Base-by-base conservation (phyloP, 192 early-diverging fungal genomes). In the Entomortierella parvispora region DNA sequence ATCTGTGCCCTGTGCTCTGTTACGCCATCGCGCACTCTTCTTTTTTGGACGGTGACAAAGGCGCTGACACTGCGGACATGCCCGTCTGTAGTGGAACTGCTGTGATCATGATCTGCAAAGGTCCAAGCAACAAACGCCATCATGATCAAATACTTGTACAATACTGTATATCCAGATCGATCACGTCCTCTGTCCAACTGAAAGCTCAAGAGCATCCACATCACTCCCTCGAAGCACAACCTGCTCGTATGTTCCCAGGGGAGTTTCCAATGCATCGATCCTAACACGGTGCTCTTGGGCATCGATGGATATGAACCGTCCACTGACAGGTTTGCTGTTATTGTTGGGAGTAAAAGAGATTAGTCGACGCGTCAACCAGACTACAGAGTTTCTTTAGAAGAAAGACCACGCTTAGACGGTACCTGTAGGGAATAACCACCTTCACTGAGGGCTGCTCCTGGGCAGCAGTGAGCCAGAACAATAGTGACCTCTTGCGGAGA, bases 141-240 rank as follows among this genome's bases (percentile, higher is more conserved):
- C n/a, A n/a, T n/a, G n/a, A n/a, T n/a, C n/a, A n/a, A n/a, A n/a
- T n/a, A n/a, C n/a, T n/a, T n/a, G n/a, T n/a, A n/a, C n/a, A n/a
- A n/a, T n/a, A n/a, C n/a, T n/a, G n/a, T n/a, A n/a, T n/a, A n/a
- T n/a, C n/a, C n/a, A n/a, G n/a, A n/a, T n/a, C n/a, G n/a, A n/a
- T n/a, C n/a, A n/a, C n/a, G n/a, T n/a, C n/a, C 37, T 40, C 37
- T 9, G 37, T 50, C 46, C 57, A 28, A 69, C 56, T 17, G 65
- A 26, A 15, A 78, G 40, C 44, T 74, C 79, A 31, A 86, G 51
- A 4, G 61, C 59, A 58, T 85, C 68, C 2, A 86, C 57, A 57
- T 88, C 87, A 26, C 49, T 65, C 14, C 85, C 85, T 14, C 87
- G 81, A 5, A 88, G 51, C 26, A 88, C 87, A 22, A 80, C 82